phyloP scores from a whole-genome alignment of 768 basidiomycete species.

The Suillus fuscotomentosus region DNA sequence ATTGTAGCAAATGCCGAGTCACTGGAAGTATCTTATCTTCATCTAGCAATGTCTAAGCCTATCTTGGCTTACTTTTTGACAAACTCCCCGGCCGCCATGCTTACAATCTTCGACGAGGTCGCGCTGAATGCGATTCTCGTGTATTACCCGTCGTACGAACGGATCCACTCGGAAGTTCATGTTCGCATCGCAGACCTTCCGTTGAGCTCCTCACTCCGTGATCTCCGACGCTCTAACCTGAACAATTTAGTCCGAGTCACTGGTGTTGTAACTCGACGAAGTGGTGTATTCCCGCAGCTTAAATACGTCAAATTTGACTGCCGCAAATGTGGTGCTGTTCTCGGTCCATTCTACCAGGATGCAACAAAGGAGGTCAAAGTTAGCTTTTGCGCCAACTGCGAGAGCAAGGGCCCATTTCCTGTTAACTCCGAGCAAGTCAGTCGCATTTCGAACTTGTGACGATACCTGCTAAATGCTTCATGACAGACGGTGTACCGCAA shows the following conservation, averaged over 20 bases:
- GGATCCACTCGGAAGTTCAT: conserved; percentile 97
- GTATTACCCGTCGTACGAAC: conserved; percentile 94
- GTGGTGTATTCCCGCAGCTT: conserved; percentile 97
- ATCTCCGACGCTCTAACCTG: conserved; percentile 87
- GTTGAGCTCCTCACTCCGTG: conserved; percentile 84
- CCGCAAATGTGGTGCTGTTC: conserved; percentile 86
- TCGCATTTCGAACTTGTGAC: conserved; percentile 3
- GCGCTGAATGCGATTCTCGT: conserved; percentile 92
- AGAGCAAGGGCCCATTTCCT: conserved; percentile 91
- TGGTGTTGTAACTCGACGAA: conserved; percentile 93
- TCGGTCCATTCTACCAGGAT: conserved; percentile 98
- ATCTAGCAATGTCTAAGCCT: conserved; percentile 88
- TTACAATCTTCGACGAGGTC: conserved; percentile 92
- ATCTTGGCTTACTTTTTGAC: conserved; percentile 97
- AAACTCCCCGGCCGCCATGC: conserved; percentile 91
- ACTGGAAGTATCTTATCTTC: conserved; percentile 95
- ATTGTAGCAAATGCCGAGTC: conserved; percentile 90
- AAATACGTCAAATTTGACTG: conserved; percentile 99
- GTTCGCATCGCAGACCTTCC: conserved; percentile 96
- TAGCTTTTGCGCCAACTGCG: conserved; percentile 92
- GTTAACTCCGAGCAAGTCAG: conserved; percentile 94
- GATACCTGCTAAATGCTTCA: not conserved
- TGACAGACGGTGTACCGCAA: conserved; percentile 95
- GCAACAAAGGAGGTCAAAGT: conserved; percentile 91
- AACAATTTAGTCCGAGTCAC: conserved; percentile 95